Conservation (phyloP, 129 eudicot species). For the Flaveria brownii region DNA sequence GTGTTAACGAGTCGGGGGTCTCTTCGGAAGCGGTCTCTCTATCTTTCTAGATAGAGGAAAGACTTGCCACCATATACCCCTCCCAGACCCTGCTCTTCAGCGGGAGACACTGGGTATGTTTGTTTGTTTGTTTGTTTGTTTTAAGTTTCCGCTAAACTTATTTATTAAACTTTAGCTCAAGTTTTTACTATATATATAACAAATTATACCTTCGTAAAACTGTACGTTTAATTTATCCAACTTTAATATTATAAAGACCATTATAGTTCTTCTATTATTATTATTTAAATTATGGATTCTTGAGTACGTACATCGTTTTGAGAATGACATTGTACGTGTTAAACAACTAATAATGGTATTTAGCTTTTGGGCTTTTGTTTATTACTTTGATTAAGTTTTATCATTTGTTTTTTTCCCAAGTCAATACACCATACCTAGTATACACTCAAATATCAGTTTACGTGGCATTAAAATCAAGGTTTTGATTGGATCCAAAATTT, state of each 20-base stretch:
- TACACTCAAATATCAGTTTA: constrained; percentile 14
- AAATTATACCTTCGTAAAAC: too few relatives aligned
- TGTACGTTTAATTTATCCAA: neutral
- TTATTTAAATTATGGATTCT: neutral
- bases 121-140: too few relatives aligned
- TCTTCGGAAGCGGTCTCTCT: too few relatives aligned
- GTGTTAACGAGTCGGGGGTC: too few relatives aligned
- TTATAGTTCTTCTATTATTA: neutral
- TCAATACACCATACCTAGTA: constrained; percentile 3
- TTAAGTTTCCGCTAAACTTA: too few relatives aligned
- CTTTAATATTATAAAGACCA: neutral
- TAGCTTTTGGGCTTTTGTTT: neutral
- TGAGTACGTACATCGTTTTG: neutral
- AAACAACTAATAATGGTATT: neutral
- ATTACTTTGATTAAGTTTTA: neutral
- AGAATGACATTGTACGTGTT: constrained; percentile 1
- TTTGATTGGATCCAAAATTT: constrained; percentile 34
- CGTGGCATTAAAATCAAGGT: constrained; percentile 34
- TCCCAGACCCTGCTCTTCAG: too few relatives aligned
- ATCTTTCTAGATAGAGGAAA: too few relatives aligned
- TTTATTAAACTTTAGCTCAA: too few relatives aligned
- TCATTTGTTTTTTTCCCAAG: neutral
- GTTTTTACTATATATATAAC: too few relatives aligned
- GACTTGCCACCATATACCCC: too few relatives aligned
- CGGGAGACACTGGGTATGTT: too few relatives aligned